Evolutionary conservation across 140 eudicot genomes (phyloP).

Genomic region (Oenanthe javanica): DNA sequence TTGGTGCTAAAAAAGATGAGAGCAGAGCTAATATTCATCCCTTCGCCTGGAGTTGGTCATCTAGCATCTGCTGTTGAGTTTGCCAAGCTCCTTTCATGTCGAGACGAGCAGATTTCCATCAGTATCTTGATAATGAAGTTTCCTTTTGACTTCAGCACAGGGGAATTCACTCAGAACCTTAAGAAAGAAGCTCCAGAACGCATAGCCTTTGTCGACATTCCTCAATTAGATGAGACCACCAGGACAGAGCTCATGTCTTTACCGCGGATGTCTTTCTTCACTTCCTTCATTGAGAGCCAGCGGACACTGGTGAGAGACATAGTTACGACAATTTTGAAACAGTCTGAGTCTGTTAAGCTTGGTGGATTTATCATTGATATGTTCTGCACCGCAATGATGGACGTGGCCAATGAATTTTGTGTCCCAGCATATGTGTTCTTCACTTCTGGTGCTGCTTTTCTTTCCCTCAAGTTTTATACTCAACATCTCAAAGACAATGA

Average conservation of each 20-base stretch:
- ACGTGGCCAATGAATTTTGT: conserved; percentile 27
- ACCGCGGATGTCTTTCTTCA: background rate
- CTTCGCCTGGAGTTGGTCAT: conserved; percentile 24
- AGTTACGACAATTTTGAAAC: background rate
- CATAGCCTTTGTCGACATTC: conserved; percentile 4
- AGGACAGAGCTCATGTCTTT: background rate
- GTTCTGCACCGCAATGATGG: conserved; percentile 33
- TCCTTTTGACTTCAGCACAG: background rate
- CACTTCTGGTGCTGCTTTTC: conserved; percentile 33
- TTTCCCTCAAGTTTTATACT: conserved; percentile 23
- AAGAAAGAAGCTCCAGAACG: background rate
- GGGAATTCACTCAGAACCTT: background rate
- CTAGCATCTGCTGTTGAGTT: conserved; percentile 12
- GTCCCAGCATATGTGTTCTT: conserved; percentile 28
- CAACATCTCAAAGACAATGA: background rate
- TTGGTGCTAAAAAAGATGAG: background rate
- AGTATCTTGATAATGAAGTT: conserved; percentile 9
- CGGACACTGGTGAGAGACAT: background rate
- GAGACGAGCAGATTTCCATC: conserved; percentile 10
- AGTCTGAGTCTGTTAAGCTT: conserved; percentile 3
- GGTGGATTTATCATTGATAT: conserved; percentile 36
- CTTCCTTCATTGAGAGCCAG: conserved; percentile 14
- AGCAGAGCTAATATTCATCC: conserved; percentile 23
- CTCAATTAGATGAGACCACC: background rate
- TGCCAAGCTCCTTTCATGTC: conserved; percentile 15